phyloP scores from a whole-genome alignment of 2,329 filamentous ascomycete genomes.

The Botrytis hyacinthi region DNA sequence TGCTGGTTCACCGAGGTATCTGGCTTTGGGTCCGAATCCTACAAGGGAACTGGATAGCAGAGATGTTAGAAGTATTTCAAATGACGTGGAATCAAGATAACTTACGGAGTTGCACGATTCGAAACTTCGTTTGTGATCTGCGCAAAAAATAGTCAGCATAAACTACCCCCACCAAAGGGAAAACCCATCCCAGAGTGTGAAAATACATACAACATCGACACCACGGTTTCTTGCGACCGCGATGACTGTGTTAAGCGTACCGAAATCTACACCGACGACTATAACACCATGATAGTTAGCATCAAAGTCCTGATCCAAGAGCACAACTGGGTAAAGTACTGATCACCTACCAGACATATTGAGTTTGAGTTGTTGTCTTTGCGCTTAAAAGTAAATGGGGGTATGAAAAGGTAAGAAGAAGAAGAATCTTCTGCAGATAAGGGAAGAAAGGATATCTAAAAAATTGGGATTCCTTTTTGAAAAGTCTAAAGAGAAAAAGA shows the following conservation, averaged over 20 bases:
- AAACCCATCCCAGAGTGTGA: background rate
- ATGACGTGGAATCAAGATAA: constrained; percentile 36
- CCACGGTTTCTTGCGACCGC: constrained; percentile 97
- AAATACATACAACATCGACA: constrained; percentile 87
- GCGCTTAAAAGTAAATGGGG: constrained; percentile 6
- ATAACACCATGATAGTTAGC: background rate
- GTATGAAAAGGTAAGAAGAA: background rate
- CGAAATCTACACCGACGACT: constrained; percentile 65
- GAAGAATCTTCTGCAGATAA: background rate
- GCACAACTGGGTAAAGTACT: background rate
- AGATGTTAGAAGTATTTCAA: constrained; percentile 20
- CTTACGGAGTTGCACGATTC: constrained; percentile 96
- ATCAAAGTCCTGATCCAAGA: background rate
- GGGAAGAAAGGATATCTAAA: constrained; percentile 2
- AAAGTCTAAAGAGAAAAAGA: constrained; percentile 2
- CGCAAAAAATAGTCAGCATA: constrained; percentile 31
- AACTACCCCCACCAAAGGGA: constrained; percentile 27
- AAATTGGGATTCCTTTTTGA: background rate
- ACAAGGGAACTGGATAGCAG: constrained; percentile 70
- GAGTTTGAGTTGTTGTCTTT: constrained; percentile 7
- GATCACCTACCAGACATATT: constrained; percentile 15
- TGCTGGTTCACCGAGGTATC: constrained; percentile 90
- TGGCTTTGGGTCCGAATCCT: constrained; percentile 88
- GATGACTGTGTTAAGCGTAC: constrained; percentile 94
- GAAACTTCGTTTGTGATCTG: constrained; percentile 99